Evolutionary conservation across 2,329 filamentous ascomycete species (phyloP).

Genomic region (Septoria linicola): DNA sequence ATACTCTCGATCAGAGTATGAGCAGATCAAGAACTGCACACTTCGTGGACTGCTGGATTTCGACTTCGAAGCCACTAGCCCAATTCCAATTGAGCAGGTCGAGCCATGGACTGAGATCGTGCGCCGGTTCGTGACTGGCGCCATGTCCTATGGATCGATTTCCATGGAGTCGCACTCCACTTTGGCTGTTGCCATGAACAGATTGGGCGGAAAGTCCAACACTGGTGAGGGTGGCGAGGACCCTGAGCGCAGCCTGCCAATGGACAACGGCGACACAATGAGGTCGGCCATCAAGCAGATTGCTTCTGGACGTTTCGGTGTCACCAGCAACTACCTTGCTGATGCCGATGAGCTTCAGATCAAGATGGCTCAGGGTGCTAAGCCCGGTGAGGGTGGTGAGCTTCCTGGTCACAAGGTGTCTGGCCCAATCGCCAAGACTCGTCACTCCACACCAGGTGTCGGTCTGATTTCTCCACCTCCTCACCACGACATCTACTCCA

Average conservation of each 20-base stretch:
- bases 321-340: constrained; percentile 89
- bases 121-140: constrained; percentile 91
- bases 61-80: constrained; percentile 80
- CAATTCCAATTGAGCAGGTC: constrained; percentile 92
- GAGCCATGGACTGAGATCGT: constrained; percentile 99
- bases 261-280: constrained; percentile 95
- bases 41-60: constrained; percentile 93
- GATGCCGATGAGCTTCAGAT: constrained; percentile 97
- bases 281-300: constrained; percentile 97
- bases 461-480: constrained; percentile 94
- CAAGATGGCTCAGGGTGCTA: constrained; percentile 98
- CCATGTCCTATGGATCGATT: constrained; percentile 98
- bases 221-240: constrained; percentile 97
- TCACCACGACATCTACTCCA: constrained; percentile 98
- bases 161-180: constrained; percentile 98
- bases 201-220: constrained; percentile 94
- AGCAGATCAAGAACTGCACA: constrained; percentile 95
- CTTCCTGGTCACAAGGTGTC: constrained; percentile 96
- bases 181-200: constrained; percentile 93
- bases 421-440: constrained; percentile 86
- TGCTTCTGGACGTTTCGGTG: constrained; percentile 91
- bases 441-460: constrained; percentile 94
- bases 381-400: constrained; percentile 96
- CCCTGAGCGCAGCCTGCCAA: constrained; percentile 78
- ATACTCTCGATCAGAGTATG: constrained; percentile 88